Conservation (phyloP, 768 basidiomycete species). For the Mycena leptocephala region DNA sequence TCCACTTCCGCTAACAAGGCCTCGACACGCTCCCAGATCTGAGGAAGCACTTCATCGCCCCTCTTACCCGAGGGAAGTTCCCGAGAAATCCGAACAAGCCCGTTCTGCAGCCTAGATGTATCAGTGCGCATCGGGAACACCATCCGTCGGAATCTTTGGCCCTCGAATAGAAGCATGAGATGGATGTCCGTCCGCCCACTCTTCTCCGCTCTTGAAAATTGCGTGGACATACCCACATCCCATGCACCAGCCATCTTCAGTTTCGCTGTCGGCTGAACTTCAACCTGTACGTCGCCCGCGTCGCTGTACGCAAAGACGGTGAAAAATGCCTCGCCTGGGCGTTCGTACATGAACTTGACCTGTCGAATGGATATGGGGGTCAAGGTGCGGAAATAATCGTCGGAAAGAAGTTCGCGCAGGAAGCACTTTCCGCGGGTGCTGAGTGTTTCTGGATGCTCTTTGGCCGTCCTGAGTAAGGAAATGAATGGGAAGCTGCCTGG, state of each 20-base stretch:
- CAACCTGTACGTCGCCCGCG: background rate
- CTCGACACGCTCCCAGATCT: background rate
- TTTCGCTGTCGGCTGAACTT: background rate
- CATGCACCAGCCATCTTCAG: background rate
- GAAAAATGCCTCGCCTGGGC: background rate
- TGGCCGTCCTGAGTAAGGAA: background rate
- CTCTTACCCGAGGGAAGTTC: background rate
- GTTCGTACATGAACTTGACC: background rate
- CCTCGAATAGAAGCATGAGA: background rate
- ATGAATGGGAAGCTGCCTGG: background rate
- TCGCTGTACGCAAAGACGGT: background rate
- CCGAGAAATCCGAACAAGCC: background rate
- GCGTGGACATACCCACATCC: background rate
- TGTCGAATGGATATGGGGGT: background rate
- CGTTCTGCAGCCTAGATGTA: background rate
- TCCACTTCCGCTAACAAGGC: background rate
- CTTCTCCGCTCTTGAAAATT: background rate
- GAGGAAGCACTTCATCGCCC: background rate
- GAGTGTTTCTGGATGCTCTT: background rate
- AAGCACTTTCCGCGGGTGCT: background rate
- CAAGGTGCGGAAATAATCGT: background rate
- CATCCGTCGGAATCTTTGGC: background rate
- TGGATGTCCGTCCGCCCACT: background rate
- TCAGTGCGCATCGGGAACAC: background rate
- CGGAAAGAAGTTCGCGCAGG: background rate